phyloP scores from a whole-genome alignment of 768 basidiomycete species.

The Lactifluus pinguis region DNA sequence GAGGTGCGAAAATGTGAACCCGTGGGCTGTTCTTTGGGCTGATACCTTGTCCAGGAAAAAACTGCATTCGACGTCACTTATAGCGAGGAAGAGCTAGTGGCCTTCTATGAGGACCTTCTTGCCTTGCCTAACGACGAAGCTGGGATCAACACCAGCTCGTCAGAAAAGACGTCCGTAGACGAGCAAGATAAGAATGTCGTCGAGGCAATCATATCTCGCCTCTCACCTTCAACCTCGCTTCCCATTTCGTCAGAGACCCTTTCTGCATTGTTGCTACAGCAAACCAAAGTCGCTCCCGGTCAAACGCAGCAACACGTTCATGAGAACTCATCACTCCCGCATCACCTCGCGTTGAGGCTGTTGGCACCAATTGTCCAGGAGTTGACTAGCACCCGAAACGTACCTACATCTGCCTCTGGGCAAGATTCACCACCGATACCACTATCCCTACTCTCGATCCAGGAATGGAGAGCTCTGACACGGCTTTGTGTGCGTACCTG shows the following conservation, averaged over 20 bases:
- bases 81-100: slow-evolving; percentile 31
- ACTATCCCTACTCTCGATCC: slow-evolving; percentile 34
- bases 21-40: background rate
- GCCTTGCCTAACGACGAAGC: slow-evolving; percentile 17
- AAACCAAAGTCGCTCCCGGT: background rate
- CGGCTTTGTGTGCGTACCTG: slow-evolving; percentile 41
- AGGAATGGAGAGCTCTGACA: slow-evolving; percentile 42
- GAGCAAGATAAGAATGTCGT: slow-evolving; percentile 23
- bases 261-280: slow-evolving; percentile 5
- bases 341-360: background rate
- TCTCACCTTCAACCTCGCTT: background rate
- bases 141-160: slow-evolving; percentile 2
- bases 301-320: background rate
- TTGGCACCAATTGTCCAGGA: background rate
- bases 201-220: slow-evolving; percentile 24
- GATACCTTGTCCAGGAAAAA: background rate
- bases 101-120: slow-evolving; percentile 36
- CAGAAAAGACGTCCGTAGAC: background rate
- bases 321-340: background rate
- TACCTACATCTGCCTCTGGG: background rate
- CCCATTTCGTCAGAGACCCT: background rate
- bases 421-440: background rate
- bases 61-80: slow-evolving; percentile 11
- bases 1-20: background rate
- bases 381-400: background rate